Evolutionary conservation across 495 filamentous ascomycete species (phyloP).

Genomic region (Daldinia childiae): DNA sequence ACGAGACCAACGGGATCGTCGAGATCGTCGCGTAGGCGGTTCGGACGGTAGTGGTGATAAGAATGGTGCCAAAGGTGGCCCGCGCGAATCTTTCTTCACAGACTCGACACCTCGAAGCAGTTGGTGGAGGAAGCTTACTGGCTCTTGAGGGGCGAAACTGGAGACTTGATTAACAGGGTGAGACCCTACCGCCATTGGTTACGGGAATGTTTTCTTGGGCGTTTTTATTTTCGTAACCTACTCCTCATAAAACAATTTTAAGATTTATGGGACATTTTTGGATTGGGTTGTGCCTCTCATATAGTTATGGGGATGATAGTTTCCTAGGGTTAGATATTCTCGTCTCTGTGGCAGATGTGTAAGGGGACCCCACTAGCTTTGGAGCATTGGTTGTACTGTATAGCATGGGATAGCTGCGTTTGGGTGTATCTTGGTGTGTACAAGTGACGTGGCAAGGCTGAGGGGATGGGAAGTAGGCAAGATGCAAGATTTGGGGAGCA

Average conservation of each 20-base stretch:
- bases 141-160: conserved; percentile 18
- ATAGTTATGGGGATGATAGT: conserved; percentile 7
- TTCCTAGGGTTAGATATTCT: background rate
- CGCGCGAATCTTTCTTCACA: conserved; percentile 52
- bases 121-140: conserved; percentile 63
- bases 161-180: conserved; percentile 4
- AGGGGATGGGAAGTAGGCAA: conserved; percentile 21
- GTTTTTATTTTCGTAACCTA: conserved; percentile 17
- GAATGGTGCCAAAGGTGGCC: conserved; percentile 50
- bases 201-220: conserved; percentile 1
- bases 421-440: background rate
- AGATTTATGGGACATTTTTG: conserved; percentile 13
- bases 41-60: conserved; percentile 57
- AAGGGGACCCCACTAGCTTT: conserved; percentile 7
- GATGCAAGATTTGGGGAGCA: conserved; percentile 23
- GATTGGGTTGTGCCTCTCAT: conserved; percentile 12
- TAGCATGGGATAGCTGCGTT: background rate
- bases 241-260: conserved; percentile 2
- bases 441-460: conserved; percentile 42
- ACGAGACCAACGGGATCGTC: conserved; percentile 28
- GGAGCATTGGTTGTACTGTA: conserved; percentile 17
- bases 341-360: background rate
- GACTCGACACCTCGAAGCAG: conserved; percentile 61
- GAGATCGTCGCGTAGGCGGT: conserved; percentile 47
- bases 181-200: background rate